phyloP scores from a whole-genome alignment of 2,329 filamentous ascomycete genomes.

The Colletotrichum tropicale region DNA sequence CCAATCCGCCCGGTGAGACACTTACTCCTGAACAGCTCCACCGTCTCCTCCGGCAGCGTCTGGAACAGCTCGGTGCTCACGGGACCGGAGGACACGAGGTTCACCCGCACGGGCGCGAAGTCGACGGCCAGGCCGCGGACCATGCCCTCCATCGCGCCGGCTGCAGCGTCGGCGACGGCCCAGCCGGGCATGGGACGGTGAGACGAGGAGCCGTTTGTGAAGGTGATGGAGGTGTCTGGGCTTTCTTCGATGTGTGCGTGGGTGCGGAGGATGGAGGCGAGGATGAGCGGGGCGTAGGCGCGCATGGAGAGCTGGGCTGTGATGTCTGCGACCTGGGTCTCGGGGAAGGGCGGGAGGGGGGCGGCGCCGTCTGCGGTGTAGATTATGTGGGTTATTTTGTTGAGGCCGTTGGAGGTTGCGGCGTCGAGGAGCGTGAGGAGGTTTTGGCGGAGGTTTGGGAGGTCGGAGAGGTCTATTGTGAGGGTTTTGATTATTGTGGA shows the following conservation, averaged over 20 bases:
- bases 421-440: background rate
- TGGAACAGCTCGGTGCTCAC: background rate
- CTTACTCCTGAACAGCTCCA: background rate
- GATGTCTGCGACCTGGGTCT: background rate
- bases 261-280: background rate
- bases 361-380: background rate
- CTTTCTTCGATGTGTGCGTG: background rate
- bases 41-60: background rate
- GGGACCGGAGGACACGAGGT: background rate
- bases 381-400: background rate
- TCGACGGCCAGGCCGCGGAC: background rate
- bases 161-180: background rate
- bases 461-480: background rate
- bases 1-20: background rate
- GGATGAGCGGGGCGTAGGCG: background rate
- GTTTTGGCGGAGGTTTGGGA: background rate
- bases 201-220: slow-evolving; percentile 5
- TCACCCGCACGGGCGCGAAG: background rate
- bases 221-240: background rate
- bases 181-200: slow-evolving; percentile 2
- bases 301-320: background rate
- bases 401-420: background rate
- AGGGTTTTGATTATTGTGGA: background rate
- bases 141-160: background rate
- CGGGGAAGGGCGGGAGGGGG: background rate